Evolutionary conservation across 345 rosid genomes (phyloP), one percentile per base, ranked within the genome.

Genomic region (Arabidopsis suecica): DNA sequence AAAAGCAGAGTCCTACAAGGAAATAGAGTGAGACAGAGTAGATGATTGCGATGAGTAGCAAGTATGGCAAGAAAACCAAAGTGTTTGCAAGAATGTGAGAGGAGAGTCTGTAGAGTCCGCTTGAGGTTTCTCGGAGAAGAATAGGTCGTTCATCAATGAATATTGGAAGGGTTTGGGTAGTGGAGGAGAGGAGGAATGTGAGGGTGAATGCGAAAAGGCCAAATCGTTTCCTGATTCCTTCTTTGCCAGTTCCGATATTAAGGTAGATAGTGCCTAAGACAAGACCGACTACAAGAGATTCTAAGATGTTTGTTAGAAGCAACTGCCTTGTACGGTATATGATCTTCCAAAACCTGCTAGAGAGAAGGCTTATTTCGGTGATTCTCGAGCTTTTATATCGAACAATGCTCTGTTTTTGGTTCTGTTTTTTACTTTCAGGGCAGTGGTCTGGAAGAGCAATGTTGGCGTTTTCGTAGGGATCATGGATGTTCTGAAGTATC

Each of bases 171-270:
- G 97, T 87, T 79, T 94, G 93, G 2, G 97, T 94, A 8, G 95
- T 91, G 25, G 97, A 88, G 9, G 98, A 94, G 62, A 94, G 96
- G 60, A 91, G 97, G 74, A 94, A 94, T 1, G 97, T 94, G 73
- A 91, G 97, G 9, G 97, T 91, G 77, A 94, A 94, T 1, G 98
- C 98, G 55, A 94, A 94, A 30, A 94, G 87, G 32, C 98, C 98
- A 28, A 80, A 91, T 72, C 97, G 80, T 51, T 94, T 91, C 56
- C 86, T 82, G 6, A 90, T 90, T 2, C 96, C 98, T 81, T 85
- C 82, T 72, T 87, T 88, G 62, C 82, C 81, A n/a, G 49, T 82
- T 34, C 97, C 97, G 30, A 90, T 86, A 72, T 90, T 88, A 63
- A 88, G 83, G 85, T 88, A 94, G 68, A 94, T 91, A 6, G 97